phyloP scores from a whole-genome alignment of 2,329 filamentous ascomycete genomes.

The Plectosphaerella cucumerina region DNA sequence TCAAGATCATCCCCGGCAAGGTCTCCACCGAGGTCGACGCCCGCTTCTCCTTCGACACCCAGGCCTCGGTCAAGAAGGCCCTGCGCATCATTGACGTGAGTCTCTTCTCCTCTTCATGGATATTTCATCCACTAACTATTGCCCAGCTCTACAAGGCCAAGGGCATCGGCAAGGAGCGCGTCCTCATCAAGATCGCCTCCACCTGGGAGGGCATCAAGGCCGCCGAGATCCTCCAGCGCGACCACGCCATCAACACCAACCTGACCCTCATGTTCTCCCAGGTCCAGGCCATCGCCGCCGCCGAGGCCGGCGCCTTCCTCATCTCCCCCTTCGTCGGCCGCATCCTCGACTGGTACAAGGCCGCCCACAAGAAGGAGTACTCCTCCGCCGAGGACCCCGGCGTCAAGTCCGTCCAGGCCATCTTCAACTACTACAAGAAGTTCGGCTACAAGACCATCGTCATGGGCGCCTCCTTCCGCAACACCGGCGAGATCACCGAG shows the following conservation, averaged over 20 bases:
- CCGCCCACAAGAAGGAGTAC: conserved; percentile 90
- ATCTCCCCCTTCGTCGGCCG: conserved; percentile 99
- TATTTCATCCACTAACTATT: conserved; percentile 9
- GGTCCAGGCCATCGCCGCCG: conserved; percentile 90
- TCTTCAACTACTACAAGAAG: conserved; percentile 99
- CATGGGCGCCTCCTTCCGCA: conserved; percentile 99
- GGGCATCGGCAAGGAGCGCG: conserved; percentile 87
- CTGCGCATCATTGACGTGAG: conserved; percentile 92
- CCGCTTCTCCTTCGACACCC: conserved; percentile 88
- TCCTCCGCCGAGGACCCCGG: conserved; percentile 86
- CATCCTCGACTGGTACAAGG: conserved; percentile 99
- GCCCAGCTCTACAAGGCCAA: conserved; percentile 85
- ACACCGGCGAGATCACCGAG: conserved; percentile 93
- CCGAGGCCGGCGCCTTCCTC: conserved; percentile 92
- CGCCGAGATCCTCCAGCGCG: conserved; percentile 89
- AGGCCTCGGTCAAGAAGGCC: conserved; percentile 91
- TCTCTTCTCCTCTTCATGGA: not conserved
- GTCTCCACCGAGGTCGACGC: conserved; percentile 99
- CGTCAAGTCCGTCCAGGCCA: conserved; percentile 86
- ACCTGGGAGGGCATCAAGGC: conserved; percentile 99
- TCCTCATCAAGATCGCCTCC: conserved; percentile 98
- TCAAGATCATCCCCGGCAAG: conserved; percentile 95
- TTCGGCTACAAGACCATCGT: conserved; percentile 98
- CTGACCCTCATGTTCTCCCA: conserved; percentile 98
- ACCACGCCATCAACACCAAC: conserved; percentile 98